Percentiles rank a stretch among this genome's conserved stretches.
phyloP scores from a whole-genome alignment of 2,329 filamentous ascomycete species.

The Gyromitra esculenta region DNA sequence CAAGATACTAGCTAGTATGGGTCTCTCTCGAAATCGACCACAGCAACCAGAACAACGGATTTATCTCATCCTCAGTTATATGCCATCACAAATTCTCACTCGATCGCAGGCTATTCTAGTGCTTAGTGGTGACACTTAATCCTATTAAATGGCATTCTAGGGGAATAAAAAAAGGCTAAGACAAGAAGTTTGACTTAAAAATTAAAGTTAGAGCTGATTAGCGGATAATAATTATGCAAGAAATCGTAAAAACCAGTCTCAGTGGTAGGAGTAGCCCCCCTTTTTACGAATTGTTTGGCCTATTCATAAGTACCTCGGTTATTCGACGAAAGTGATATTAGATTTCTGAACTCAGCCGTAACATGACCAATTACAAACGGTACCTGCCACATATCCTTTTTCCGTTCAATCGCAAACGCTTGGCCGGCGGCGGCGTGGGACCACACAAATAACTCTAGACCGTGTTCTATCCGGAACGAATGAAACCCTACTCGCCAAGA shows the following conservation, averaged over 20 bases:
- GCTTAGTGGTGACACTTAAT: not conserved
- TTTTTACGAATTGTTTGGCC: not conserved
- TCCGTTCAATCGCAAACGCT: not conserved
- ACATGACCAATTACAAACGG: conserved; percentile 4
- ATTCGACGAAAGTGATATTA: conserved; percentile 2
- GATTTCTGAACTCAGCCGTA: not conserved
- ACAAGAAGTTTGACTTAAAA: not conserved
- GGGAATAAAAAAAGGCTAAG: not conserved
- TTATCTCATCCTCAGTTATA: not conserved
- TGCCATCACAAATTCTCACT: not conserved
- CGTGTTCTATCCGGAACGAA: not conserved
- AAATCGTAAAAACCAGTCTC: not conserved
- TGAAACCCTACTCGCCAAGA: not conserved
- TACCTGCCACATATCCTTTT: not conserved
- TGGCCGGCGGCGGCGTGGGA: not conserved
- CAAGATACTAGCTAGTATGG: not conserved
- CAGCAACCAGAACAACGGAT: not conserved
- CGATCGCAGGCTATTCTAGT: not conserved
- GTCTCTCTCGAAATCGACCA: not conserved
- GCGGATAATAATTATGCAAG: not conserved
- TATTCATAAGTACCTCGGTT: not conserved
- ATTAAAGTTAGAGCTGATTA: not conserved
- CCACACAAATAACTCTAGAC: not conserved
- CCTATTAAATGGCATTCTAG: not conserved
- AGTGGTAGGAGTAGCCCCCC: not conserved